Evolutionary conservation across 805 yeast genomes (phyloP), one percentile per base, ranked within the genome.

Genomic region (Metschnikowia matae): DNA sequence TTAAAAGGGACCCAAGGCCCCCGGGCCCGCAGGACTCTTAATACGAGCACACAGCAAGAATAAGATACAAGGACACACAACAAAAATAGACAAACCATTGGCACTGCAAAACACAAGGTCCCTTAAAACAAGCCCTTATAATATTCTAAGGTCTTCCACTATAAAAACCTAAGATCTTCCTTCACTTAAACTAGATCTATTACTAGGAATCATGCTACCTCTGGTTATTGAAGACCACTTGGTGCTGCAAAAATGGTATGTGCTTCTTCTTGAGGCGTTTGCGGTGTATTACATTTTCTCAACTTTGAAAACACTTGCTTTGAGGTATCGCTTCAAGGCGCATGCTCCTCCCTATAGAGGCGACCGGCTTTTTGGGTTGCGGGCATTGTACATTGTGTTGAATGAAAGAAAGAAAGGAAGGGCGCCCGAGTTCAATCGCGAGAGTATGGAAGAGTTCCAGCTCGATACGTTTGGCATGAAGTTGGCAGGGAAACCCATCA

Each of bases 331-430:
- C 13, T 46, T 41, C 26, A 54, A 52, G 20, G 58, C 56, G 2
- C 14, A 41, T 11, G 42, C 46, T 14, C 50, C 58, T 18, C 49
- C 56, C 2, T 48, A 34, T 23, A 45, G 43, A n/a, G 47, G 47
- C 3, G 59, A 56, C 45, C 36, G 44, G 40, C 23, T 36, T 18
- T 48, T 54, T 18, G 59, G 59, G n/a, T 50, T 56, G 36, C 36
- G 43, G 29, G 13, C 49, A 33, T 31, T 56, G 15, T 38, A 37
- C 14, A 34, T 46, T 8, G 37, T 52, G 35, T 44, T 52, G 32
- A 26, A 37, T 11, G 38, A 46, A 38, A 46, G 48, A 10, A 40
- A 26, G 17, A 48, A 35, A 29, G 59, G 59, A 23, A 44, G 40
- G 7, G 48, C 48, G 11, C 51, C 44, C 37, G 58, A 54, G 37